Evolutionary conservation across 1,139 yeast species (phyloP).

Genomic region (Dujonia santamariae): DNA sequence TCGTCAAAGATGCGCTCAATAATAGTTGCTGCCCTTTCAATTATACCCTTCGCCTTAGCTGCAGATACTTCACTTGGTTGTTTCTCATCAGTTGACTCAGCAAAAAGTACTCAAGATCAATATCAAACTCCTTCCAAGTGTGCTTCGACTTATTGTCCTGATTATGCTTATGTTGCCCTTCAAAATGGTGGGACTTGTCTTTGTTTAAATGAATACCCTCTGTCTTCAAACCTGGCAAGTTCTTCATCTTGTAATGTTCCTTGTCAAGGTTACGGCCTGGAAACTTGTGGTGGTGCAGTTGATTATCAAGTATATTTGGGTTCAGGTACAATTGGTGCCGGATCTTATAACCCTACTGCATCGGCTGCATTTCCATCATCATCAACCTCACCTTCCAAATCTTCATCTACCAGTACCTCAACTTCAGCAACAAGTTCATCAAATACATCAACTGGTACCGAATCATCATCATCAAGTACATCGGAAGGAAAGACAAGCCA

Average conservation of each 20-base stretch:
- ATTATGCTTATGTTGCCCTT: constrained; percentile 58
- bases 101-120: constrained; percentile 11
- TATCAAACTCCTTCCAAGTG: constrained; percentile 55
- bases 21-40: constrained; percentile 1
- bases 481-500: constrained; percentile 5
- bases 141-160: constrained; percentile 37
- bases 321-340: constrained; percentile 19
- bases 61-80: constrained; percentile 5
- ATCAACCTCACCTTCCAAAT: constrained; percentile 8
- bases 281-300: constrained; percentile 55
- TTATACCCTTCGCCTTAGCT: background rate
- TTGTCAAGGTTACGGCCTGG: constrained; percentile 54
- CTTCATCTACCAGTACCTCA: constrained; percentile 8
- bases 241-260: constrained; percentile 36
- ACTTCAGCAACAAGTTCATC: constrained; percentile 8
- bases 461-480: constrained; percentile 11
- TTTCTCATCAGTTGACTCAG: constrained; percentile 2
- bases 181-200: constrained; percentile 56
- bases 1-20: background rate
- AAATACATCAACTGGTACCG: constrained; percentile 11
- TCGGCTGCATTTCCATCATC: constrained; percentile 6
- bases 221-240: background rate
- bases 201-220: constrained; percentile 48
- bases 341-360: constrained; percentile 1
- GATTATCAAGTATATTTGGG: constrained; percentile 43